A percentile compares a stretch with the other conserved stretches of the same genome.
phyloP scores from a whole-genome alignment of 2,329 filamentous ascomycete species.

The Penicillium aurantiogriseum region DNA sequence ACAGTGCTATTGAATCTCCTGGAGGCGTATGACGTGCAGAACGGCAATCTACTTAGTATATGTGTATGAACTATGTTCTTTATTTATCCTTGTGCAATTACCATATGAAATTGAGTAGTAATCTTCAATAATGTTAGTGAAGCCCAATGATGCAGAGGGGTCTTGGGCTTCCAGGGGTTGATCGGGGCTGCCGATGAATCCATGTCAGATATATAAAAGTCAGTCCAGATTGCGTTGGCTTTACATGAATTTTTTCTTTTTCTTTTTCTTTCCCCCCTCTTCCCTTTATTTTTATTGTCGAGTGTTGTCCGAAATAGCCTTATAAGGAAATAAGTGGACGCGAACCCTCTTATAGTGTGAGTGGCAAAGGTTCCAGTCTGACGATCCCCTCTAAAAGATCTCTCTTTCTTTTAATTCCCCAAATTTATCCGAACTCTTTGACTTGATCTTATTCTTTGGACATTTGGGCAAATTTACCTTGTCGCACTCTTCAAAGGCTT shows the following conservation, averaged over 20 bases:
- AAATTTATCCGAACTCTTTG: background rate
- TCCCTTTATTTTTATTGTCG: background rate
- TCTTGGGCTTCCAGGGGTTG: constrained; percentile 4
- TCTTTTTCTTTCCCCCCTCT: background rate
- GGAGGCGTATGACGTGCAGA: background rate
- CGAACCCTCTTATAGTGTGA: constrained; percentile 5
- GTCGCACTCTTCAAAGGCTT: constrained; percentile 12
- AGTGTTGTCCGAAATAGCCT: background rate
- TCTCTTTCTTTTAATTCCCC: background rate
- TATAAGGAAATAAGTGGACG: constrained; percentile 10
- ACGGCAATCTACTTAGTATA: background rate
- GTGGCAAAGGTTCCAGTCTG: constrained; percentile 8
- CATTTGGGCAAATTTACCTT: background rate
- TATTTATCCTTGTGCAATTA: background rate
- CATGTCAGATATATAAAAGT: constrained; percentile 16
- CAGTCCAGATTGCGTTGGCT: background rate
- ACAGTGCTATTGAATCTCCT: background rate
- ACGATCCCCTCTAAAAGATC: background rate
- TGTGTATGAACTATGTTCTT: background rate
- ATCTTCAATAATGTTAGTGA: background rate
- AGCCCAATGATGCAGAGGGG: background rate
- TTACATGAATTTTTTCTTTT: background rate
- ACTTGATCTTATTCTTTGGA: background rate
- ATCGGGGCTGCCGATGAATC: constrained; percentile 11
- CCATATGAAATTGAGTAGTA: background rate